Conservation (phyloP, 108 stramenopile species). For the Cyclostephanos tholiformis region DNA sequence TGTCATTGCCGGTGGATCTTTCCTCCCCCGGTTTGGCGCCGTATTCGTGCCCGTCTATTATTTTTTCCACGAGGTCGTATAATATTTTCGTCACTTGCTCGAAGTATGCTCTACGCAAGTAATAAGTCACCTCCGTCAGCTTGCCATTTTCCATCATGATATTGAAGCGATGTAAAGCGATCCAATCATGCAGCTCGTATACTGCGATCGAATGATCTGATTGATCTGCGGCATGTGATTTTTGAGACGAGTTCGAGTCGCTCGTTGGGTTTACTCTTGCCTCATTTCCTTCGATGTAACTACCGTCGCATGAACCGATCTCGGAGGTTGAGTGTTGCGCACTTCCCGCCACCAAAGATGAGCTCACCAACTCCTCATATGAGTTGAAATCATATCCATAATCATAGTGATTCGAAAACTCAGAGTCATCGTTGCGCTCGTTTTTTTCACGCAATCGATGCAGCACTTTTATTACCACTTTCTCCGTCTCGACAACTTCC, state of each 20-base stretch:
- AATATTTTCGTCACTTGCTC: background rate
- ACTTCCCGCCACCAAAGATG: too few relatives aligned
- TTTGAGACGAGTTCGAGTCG: too few relatives aligned
- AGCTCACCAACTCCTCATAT: too few relatives aligned
- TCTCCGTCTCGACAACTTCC: background rate
- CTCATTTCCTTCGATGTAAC: too few relatives aligned
- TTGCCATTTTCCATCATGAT: background rate
- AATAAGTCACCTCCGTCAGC: background rate
- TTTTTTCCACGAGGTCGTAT: background rate
- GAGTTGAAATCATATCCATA: too few relatives aligned
- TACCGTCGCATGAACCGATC: too few relatives aligned
- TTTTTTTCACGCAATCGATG: slow-evolving; percentile 12
- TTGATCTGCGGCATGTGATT: background rate
- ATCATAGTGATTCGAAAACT: background rate
- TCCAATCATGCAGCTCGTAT: slow-evolving; percentile 9
- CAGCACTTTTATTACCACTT: background rate
- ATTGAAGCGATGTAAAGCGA: background rate
- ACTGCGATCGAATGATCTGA: background rate
- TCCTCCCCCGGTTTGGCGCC: background rate
- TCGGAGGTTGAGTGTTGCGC: too few relatives aligned
- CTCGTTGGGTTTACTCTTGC: too few relatives aligned
- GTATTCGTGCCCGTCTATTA: background rate
- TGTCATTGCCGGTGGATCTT: background rate
- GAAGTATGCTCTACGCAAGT: background rate
- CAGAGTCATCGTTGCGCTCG: background rate